Evolutionary conservation across 1,139 yeast genomes (phyloP).

Genomic region (Schwanniomyces etchellsii): DNA sequence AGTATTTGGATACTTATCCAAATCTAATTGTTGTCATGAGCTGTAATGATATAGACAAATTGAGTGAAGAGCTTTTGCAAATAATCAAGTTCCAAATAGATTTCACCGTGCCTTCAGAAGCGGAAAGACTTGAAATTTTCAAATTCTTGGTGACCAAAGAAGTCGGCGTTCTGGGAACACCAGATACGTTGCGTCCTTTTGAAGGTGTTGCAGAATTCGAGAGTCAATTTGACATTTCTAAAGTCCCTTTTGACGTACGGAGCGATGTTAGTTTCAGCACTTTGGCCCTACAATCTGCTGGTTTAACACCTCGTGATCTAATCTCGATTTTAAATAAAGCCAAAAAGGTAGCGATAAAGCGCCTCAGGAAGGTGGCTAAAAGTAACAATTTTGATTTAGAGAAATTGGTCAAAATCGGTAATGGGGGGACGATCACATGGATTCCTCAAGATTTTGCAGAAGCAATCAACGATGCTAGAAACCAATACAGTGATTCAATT

Average conservation of each 20-base stretch:
- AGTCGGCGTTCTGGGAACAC: slow-evolving; percentile 8
- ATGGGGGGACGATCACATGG: slow-evolving; percentile 52
- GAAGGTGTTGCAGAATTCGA: slow-evolving; percentile 16
- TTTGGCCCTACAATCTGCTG: slow-evolving; percentile 85
- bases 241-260: slow-evolving; percentile 23
- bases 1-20: slow-evolving; percentile 35
- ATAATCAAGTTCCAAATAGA: slow-evolving; percentile 72
- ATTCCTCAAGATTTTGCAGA: slow-evolving; percentile 61
- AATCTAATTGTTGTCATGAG: slow-evolving; percentile 61
- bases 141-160: slow-evolving; percentile 31
- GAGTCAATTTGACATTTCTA: slow-evolving; percentile 14
- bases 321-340: slow-evolving; percentile 66
- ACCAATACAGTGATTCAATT: slow-evolving; percentile 85
- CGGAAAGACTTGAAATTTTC: slow-evolving; percentile 65
- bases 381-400: slow-evolving; percentile 13
- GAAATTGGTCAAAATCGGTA: slow-evolving; percentile 29
- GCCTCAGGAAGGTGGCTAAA: slow-evolving; percentile 31
- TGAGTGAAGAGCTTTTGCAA: slow-evolving; percentile 64
- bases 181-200: slow-evolving; percentile 2
- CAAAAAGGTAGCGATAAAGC: slow-evolving; percentile 48
- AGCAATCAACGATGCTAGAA: slow-evolving; percentile 79
- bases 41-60: slow-evolving; percentile 62
- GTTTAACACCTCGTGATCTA: slow-evolving; percentile 82
- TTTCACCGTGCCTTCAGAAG: slow-evolving; percentile 72
- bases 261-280: slow-evolving; percentile 53